phyloP scores from a whole-genome alignment of 495 filamentous ascomycete genomes.

The Podospora conica region DNA sequence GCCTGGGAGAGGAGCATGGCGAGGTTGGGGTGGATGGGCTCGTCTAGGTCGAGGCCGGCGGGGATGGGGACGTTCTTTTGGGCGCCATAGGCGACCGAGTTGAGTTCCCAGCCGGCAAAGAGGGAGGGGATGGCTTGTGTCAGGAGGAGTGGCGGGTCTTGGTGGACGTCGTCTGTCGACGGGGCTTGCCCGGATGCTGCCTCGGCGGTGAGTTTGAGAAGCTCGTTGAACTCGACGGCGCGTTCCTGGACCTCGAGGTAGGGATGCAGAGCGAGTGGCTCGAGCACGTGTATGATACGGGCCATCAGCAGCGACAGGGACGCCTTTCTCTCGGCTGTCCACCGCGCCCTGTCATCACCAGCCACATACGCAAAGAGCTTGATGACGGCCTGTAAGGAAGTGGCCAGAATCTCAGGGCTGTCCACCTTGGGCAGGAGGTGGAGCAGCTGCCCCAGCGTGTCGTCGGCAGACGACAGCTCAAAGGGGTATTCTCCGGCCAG shows the following conservation, averaged over 20 bases:
- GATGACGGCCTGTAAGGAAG: conserved; percentile 78
- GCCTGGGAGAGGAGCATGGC: conserved; percentile 54
- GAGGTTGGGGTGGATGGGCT: conserved; percentile 74
- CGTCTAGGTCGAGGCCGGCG: conserved; percentile 62
- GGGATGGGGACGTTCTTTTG: conserved; percentile 85
- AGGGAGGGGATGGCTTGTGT: conserved; percentile 82
- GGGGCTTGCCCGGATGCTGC: conserved; percentile 60
- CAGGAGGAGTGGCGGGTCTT: conserved; percentile 71
- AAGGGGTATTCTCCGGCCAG: conserved; percentile 79
- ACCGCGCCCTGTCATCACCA: conserved; percentile 46
- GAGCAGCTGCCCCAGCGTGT: conserved; percentile 64
- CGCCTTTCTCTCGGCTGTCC: conserved; percentile 61
- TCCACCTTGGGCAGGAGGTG: conserved; percentile 56
- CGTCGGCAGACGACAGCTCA: conserved; percentile 57
- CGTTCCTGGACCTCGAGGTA: conserved; percentile 94
- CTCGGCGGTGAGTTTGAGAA: conserved; percentile 78
- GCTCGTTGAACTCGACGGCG: conserved; percentile 83
- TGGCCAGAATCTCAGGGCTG: conserved; percentile 53
- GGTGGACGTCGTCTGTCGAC: conserved; percentile 45
- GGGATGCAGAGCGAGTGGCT: conserved; percentile 70
- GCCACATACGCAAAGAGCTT: conserved; percentile 73
- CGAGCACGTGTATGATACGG: conserved; percentile 72
- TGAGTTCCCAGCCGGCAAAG: conserved; percentile 79
- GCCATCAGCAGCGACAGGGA: conserved; percentile 68
- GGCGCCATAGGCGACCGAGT: conserved; percentile 77